Evolutionary conservation across 495 filamentous ascomycete genomes (phyloP), one percentile per base, ranked within the genome.

Genomic region (Mycothermus thermophilus): DNA sequence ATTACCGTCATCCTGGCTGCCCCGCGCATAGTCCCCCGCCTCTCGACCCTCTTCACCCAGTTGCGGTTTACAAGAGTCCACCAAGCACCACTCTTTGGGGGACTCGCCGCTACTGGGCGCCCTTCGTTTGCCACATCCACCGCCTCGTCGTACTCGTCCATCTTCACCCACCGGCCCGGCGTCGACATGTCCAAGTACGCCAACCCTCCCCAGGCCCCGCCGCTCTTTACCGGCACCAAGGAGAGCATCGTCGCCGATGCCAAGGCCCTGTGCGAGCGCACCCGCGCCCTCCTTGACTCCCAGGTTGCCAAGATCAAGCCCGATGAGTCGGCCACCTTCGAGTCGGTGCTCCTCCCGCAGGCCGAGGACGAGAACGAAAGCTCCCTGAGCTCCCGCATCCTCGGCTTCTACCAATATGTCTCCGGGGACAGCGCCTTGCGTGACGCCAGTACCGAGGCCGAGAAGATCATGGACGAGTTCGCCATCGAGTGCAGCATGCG

Each of bases 151-250:
- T 18, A 24, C 10, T 17, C 39, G 13, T 26, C 46, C 13, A 15
- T 40, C 29, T 40, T 51, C 18, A 53, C 38, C 4, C 49, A 51
- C 40, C n/a, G 37, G 3, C 19, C 42, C 12, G 39, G 8, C 43
- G 30, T 42, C 43, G 43, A 30, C 40, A 49, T 52, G 43, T 54
- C 57, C 40, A 64, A 65, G 52, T 77, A 71, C 49, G 60, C 69
- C 49, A 78, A 69, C 41, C 85, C 86, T 33, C 85, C 86, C 13
- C 86, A 94, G 55, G 64, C 76, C 14, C 87, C 90, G 25, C 84
- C 88, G 12, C 63, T 75, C 27, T 95, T 95, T 62, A 86, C 74
- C 0, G 83, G 82, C 32, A 94, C 85, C 29, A 74, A 80, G 13
- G 62, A 76, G 37, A 78, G 75, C 28, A 64, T 97, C 35, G 58